Conservation (phyloP, 371 early-diverging fungal genomes). For the Fennellomyces sp. region DNA sequence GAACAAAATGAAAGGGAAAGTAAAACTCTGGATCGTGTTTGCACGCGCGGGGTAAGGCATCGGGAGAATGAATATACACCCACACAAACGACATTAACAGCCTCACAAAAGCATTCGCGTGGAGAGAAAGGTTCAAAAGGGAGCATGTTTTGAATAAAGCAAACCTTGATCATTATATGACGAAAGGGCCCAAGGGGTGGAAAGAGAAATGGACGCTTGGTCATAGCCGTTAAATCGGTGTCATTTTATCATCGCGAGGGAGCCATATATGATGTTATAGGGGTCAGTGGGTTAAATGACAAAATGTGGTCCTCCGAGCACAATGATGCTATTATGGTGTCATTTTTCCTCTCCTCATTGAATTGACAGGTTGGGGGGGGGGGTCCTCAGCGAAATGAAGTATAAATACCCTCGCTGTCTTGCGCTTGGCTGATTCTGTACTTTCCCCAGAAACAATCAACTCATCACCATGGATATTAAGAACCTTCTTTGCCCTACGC, state of each 20-base stretch:
- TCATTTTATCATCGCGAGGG: no score
- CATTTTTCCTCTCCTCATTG: neutral
- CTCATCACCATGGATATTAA: slow-evolving; percentile 34
- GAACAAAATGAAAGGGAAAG: neutral
- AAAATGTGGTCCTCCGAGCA: neutral
- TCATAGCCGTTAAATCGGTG: no score
- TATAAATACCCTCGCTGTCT: slow-evolving; percentile 9
- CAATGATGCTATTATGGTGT: slow-evolving; percentile 14
- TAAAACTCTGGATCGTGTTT: neutral
- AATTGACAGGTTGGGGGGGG: neutral
- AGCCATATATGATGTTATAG: slow-evolving; percentile 2
- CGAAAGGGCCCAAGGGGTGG: neutral
- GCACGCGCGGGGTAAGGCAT: neutral
- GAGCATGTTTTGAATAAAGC: neutral
- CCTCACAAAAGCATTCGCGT: neutral
- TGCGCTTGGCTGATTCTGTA: neutral
- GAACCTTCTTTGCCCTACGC: slow-evolving; percentile 33
- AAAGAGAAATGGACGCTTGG: neutral
- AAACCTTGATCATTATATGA: neutral
- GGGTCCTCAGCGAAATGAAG: neutral
- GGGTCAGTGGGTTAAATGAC: slow-evolving; percentile 8
- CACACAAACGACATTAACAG: neutral
- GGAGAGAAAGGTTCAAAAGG: slow-evolving; percentile 4
- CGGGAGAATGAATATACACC: neutral
- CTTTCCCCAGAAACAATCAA: neutral